phyloP scores from a whole-genome alignment of 2,329 filamentous ascomycete species.

The Exophiala spinifera region DNA sequence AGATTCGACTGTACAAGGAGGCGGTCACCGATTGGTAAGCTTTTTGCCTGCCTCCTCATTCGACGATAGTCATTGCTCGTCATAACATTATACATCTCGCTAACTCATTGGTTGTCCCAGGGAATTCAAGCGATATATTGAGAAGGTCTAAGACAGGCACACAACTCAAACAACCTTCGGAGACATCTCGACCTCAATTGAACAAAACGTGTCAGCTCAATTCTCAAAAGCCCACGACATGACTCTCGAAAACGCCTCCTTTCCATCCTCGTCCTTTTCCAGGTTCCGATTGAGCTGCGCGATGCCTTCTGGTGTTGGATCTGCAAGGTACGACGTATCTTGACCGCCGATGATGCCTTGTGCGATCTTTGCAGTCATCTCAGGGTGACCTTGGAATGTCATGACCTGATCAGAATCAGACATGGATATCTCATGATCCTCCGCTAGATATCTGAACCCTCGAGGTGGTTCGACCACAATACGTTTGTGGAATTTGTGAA shows the following conservation, averaged over 20 bases:
- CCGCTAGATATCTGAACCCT: conserved; percentile 38
- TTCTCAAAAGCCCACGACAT: conserved; percentile 5
- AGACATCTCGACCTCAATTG: too few relatives aligned
- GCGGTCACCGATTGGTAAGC: conserved; percentile 76
- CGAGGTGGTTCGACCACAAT: conserved; percentile 36
- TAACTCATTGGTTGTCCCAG: conserved; percentile 48
- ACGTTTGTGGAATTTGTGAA: conserved; percentile 45
- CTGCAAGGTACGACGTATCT: conserved; percentile 1
- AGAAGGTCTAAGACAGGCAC: not conserved
- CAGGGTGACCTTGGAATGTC: conserved; percentile 48
- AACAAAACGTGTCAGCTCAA: too few relatives aligned
- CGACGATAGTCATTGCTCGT: not conserved
- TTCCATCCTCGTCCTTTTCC: conserved; percentile 4
- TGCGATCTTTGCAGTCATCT: conserved; percentile 34
- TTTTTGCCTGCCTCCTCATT: not conserved
- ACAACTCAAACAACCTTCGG: too few relatives aligned
- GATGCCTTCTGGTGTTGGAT: conserved; percentile 3
- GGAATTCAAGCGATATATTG: conserved; percentile 52
- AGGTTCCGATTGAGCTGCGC: not conserved
- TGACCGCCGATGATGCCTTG: not conserved
- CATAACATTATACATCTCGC: not conserved
- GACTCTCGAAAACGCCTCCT: conserved; percentile 2
- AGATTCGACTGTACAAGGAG: conserved; percentile 88
- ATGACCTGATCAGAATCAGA: conserved; percentile 41
- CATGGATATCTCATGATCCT: conserved; percentile 41